Base-by-base conservation (phyloP, 345 rosid species). In the Cardamine resedifolia region DNA sequence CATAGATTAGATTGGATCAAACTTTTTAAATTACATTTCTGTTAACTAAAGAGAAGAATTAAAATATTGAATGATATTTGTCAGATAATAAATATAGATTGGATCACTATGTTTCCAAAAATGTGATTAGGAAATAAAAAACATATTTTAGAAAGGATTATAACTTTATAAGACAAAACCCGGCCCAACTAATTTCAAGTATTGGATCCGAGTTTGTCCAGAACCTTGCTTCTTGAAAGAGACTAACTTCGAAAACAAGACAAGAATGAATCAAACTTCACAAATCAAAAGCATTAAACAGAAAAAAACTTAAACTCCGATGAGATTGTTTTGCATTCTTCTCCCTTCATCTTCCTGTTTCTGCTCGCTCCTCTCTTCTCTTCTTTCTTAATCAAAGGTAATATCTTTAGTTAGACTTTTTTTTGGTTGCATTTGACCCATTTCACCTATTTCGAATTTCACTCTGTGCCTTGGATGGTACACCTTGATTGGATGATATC, bases 1-100 rank as follows among this genome's bases (percentile, higher is more conserved):
- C n/a, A n/a, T n/a, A n/a, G n/a, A n/a, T n/a, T n/a, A n/a, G 20
- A 63, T 64, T 63, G 51, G 28, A 60, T 60, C 38, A 71, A 71
- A 49, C 3, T 21, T 56, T 20, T 14, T 10, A 43, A 39, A 56
- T 66, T 5, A 10, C 44, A 2, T 18, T 31, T 2, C 12, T 16
- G 1, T 5, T 47, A 47, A 8, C 5, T 18, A 5, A 18, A 7
- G 51, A 19, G 51, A 9, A 3, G 4, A 9, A 18, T 47, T 18
- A 19, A 47, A 7, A 8, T 8, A 8, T 47, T 47, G 51, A 47
- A 19, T 18, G 5, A 19, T 7, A 47, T n/a, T n/a, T n/a, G n/a
- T n/a, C n/a, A n/a, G n/a, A n/a, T n/a, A n/a, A n/a, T n/a, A n/a
- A n/a, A n/a, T n/a, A n/a, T n/a, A n/a, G n/a, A n/a, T n/a, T n/a